Evolutionary conservation across 1,284 basidiomycete species (phyloP), one percentile per base, ranked within the genome.

Genomic region (Marasmius sp.): DNA sequence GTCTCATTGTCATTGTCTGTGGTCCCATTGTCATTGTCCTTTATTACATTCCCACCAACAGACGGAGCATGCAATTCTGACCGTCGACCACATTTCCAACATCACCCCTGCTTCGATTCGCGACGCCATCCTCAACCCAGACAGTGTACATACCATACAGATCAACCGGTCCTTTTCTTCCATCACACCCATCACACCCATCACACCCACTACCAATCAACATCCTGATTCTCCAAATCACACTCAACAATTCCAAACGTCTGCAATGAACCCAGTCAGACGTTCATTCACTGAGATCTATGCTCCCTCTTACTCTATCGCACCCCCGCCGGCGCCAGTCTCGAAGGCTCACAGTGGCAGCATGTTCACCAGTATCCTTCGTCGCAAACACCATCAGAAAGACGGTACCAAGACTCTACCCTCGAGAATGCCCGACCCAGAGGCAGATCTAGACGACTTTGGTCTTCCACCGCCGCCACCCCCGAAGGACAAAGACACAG

Each of bases 11-110:
- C 67, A 75, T 77, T 74, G 72, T 75, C 73, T 27, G 27, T 27
- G 27, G 27, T 27, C 27, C 27, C 27, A 5, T 27, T 27, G 27
- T 66, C 67, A 57, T 63, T 45, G 45, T 48, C 59, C 45, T 56
- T 55, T 59, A 14, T 49, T 5, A 27, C 27, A 18, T 12, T 6
- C 5, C 4, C 36, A 11, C 45, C 55, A 39, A 47, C 65, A 81
- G 80, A 75, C 74, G 65, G 76, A 80, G 64, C 73, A 79, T 70
- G 72, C 76, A 48, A 75, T 77, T 55, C 72, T 80, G 50, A 81
- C 78, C 10, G 71, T 81, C 50, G 78, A 81, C 61, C 70, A 72
- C 61, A 68, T 79, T 18, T 76, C 75, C 36, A 75, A 78, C 62
- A 70, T 82, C 60, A 81, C 80, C 2, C 66, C 72, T 39, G 70